Evolutionary conservation across 306 rosid genomes (phyloP).

Genomic region (Castanea sativa): DNA sequence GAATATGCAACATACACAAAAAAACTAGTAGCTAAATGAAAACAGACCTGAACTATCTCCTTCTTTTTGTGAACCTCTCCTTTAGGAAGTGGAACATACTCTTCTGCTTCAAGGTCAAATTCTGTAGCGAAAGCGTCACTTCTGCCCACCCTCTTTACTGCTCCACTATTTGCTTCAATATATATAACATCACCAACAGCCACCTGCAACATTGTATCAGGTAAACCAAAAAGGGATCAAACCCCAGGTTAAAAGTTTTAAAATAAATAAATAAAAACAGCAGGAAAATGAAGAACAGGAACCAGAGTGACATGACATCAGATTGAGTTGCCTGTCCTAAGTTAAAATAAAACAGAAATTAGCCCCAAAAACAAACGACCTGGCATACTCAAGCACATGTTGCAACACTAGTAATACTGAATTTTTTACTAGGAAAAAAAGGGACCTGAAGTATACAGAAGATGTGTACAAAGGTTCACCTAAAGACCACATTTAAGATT

Average conservation of each 20-base stretch:
- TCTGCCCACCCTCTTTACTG: conserved; percentile 97
- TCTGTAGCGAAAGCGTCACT: conserved; percentile 98
- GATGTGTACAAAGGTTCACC: too few relatives aligned
- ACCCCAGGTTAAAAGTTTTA: background rate
- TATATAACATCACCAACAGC: conserved; percentile 97
- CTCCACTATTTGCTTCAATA: conserved; percentile 95
- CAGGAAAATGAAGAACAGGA: background rate
- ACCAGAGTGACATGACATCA: background rate
- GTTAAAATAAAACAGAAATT: background rate
- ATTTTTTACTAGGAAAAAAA: too few relatives aligned
- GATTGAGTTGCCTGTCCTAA: background rate
- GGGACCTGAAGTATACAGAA: too few relatives aligned
- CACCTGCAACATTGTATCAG: conserved; percentile 44
- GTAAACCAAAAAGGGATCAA: background rate
- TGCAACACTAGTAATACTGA: too few relatives aligned
- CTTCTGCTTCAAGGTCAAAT: conserved; percentile 98
- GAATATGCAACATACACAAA: background rate
- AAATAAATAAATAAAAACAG: background rate
- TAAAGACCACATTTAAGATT: too few relatives aligned
- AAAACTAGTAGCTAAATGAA: conserved; percentile 8
- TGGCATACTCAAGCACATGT: background rate
- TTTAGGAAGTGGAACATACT: conserved; percentile 98
- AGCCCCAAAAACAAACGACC: background rate
- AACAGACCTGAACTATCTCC: conserved; percentile 94
- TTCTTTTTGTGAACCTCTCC: conserved; percentile 99